Evolutionary conservation across 352 stramenopile genomes (phyloP), one percentile per base, ranked within the genome.

Genomic region (Globisporangium iwayamae): DNA sequence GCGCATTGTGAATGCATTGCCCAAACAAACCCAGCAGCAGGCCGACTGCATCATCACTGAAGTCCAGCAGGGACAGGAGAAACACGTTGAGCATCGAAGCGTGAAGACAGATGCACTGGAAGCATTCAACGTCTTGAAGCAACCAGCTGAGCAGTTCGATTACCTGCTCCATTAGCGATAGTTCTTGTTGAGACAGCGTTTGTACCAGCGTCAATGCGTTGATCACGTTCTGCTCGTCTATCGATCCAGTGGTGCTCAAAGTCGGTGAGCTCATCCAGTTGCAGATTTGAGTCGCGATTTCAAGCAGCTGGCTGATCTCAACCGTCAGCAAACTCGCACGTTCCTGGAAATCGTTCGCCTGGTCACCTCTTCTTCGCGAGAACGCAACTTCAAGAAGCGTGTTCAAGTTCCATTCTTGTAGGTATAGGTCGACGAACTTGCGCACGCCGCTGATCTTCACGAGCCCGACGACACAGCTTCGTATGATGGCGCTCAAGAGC

Each of bases 401-500:
- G 30, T 84, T 81, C 16, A 87, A 54, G 30, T 76, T 66, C 81
- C 79, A 88, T 3, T 74, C 71, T 9, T 70, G 52, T 61, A 83
- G 63, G 39, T 77, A 91, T 45, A 89, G 48, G 18, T 83, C 74
- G 5, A 75, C 71, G 62, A 91, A 91, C 7, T 73, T 70, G n/a
- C 59, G 68, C 22, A 55, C 71, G 0, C 64, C 51, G 22, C 75
- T 66, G 30, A 87, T 71, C n/a, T 78, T 83, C 6, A 68, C 50
- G 1, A 88, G 54, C 2, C 75, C 74, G 18, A 68, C 43, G 25
- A 85, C 58, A 28, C 73, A 79, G 45, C 75, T 71, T 1, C 56
- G 62, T 2, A 64, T 47, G 22, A 71, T 75, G 2, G 57, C 41
- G 28, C 60, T 46, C 4, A 72, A 45, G 11, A 14, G 41, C 41